These are phyloP conservation scores for Penicillium sp. DNA, from an alignment of 2,329 filamentous ascomycete species.

Conservation along the genomic window DNA sequence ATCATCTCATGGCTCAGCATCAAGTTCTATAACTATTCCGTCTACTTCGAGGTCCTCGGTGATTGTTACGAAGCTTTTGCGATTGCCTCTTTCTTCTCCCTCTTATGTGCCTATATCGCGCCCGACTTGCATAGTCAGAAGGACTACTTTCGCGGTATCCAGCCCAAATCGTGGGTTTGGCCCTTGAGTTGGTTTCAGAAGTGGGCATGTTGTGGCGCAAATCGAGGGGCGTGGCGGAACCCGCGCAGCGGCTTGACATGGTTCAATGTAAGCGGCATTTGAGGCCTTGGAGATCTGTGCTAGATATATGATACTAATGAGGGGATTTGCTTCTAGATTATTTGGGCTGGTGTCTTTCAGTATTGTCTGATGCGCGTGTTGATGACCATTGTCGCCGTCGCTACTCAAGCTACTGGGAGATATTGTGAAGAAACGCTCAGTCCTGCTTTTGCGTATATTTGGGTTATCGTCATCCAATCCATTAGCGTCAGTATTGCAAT, in stretches of 20 bases:
- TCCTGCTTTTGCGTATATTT: conserved; percentile 79
- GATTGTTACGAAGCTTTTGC: conserved; percentile 88
- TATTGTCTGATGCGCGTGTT: conserved; percentile 79
- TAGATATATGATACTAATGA: not conserved
- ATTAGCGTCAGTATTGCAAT: conserved; percentile 77
- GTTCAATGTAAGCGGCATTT: conserved; percentile 52
- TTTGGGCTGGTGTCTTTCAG: conserved; percentile 81
- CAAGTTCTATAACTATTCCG: conserved; percentile 70
- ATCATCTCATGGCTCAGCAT: conserved; percentile 71
- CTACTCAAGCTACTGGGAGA: conserved; percentile 65
- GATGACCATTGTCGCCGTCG: conserved; percentile 75
- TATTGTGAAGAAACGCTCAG: conserved; percentile 80
- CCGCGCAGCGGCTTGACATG: conserved; percentile 78
- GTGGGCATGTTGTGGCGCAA: conserved; percentile 67
- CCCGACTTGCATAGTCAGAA: conserved; percentile 77
- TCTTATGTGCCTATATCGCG: conserved; percentile 36
- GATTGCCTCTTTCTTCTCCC: conserved; percentile 74
- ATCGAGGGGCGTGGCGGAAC: conserved; percentile 66
- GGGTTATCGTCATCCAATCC: conserved; percentile 70
- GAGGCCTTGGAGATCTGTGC: not conserved
- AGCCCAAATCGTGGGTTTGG: conserved; percentile 70
- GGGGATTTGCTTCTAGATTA: conserved; percentile 27
- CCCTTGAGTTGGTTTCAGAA: conserved; percentile 68
- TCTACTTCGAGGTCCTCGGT: conserved; percentile 76
- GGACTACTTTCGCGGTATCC: conserved; percentile 69